Conservation (phyloP, 768 basidiomycete species). For the Xanthoconium stramineum region DNA sequence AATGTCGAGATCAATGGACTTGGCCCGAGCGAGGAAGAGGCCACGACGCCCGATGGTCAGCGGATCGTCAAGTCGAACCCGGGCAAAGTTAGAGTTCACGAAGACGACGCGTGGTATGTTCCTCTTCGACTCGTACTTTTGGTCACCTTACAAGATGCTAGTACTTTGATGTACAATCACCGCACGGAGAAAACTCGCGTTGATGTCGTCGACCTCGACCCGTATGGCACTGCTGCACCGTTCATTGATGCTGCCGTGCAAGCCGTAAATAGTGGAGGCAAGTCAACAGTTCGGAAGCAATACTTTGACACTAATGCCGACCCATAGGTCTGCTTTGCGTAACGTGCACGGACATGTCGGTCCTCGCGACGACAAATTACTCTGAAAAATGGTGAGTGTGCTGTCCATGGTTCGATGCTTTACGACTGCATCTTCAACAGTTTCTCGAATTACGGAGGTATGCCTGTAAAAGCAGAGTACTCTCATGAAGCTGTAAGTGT, state of each 20-base stretch:
- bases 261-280: conserved; percentile 82
- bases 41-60: conserved; percentile 8
- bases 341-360: conserved; percentile 94
- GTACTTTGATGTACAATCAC: conserved; percentile 88
- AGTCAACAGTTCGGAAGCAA: conserved; percentile 16
- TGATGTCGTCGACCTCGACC: conserved; percentile 96
- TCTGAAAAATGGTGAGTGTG: conserved; percentile 86
- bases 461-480: conserved; percentile 89
- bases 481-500: conserved; percentile 83
- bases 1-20: conserved; percentile 85
- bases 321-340: conserved; percentile 75
- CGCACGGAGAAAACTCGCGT: conserved; percentile 70
- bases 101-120: conserved; percentile 90
- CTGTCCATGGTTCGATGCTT: not conserved
- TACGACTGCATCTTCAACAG: conserved; percentile 36
- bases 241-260: conserved; percentile 96
- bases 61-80: conserved; percentile 13
- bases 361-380: conserved; percentile 90
- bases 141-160: conserved; percentile 27
- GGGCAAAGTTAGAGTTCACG: conserved; percentile 75
- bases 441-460: conserved; percentile 93
- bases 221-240: conserved; percentile 95
- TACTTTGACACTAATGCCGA: not conserved
- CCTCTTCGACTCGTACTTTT: not conserved
- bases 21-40: conserved; percentile 32